Evolutionary conservation across 257 asterid genomes (phyloP).

Genomic region (Fraxinus cuspidata): DNA sequence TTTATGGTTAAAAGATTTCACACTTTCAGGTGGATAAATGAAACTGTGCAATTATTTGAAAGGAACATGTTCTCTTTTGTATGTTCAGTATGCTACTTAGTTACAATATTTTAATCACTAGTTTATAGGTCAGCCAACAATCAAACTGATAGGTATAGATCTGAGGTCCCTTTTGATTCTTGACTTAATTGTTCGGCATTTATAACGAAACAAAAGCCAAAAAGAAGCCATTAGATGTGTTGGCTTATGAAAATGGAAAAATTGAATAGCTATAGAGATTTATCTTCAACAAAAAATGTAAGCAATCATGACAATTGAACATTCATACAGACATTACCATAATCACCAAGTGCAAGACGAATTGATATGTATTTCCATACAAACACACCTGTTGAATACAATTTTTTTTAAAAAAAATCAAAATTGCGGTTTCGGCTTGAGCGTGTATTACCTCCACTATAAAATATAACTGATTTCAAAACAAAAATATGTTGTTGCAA

Average conservation of each 20-base stretch:
- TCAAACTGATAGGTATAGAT: background rate
- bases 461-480: too few relatives aligned
- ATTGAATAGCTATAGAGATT: background rate
- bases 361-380: background rate
- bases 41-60: too few relatives aligned
- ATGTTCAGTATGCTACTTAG: background rate
- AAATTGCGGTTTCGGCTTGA: constrained; percentile 74
- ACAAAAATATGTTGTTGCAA: too few relatives aligned
- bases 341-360: too few relatives aligned
- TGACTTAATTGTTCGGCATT: background rate
- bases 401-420: background rate
- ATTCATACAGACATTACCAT: too few relatives aligned
- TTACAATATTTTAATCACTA: background rate
- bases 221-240: background rate
- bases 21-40: too few relatives aligned
- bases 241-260: too few relatives aligned
- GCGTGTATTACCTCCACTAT: constrained; percentile 57
- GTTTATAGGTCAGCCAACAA: background rate
- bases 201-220: background rate
- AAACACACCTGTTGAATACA: background rate
- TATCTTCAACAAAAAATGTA: background rate
- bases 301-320: background rate
- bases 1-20: too few relatives aligned
- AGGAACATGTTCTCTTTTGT: too few relatives aligned
- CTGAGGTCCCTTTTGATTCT: too few relatives aligned